Evolutionary conservation across 305 asterid genomes (phyloP).

Genomic region (Plantago coronopus): DNA sequence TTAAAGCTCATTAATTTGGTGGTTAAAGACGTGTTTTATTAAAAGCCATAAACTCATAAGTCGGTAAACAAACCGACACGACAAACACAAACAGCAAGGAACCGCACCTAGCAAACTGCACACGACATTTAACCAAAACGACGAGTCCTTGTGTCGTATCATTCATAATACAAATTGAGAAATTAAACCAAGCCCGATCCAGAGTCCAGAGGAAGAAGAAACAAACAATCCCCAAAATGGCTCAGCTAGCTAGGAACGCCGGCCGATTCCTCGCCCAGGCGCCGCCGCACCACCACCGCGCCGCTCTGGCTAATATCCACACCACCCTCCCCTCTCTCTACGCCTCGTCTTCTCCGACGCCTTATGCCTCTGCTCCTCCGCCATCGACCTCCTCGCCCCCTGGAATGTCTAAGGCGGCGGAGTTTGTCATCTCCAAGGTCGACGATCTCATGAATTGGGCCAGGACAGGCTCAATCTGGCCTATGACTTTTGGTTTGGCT

Average conservation of each 20-base stretch:
- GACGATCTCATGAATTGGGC: slow-evolving; percentile 97
- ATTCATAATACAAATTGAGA: too few relatives aligned
- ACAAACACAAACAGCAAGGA: too few relatives aligned
- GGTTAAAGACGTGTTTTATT: too few relatives aligned
- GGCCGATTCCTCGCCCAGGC: slow-evolving; percentile 41
- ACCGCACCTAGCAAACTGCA: too few relatives aligned
- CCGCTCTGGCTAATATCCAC: slow-evolving; percentile 66
- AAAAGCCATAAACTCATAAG: too few relatives aligned
- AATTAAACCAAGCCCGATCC: too few relatives aligned
- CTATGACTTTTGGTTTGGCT: slow-evolving; percentile 92
- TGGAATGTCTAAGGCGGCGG: slow-evolving; percentile 76
- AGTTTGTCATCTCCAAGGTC: slow-evolving; percentile 83
- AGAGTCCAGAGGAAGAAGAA: too few relatives aligned
- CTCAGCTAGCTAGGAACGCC: slow-evolving; percentile 69
- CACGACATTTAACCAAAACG: too few relatives aligned
- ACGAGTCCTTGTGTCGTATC: too few relatives aligned
- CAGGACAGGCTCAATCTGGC: slow-evolving; percentile 91
- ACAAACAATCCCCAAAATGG: slow-evolving; percentile 35
- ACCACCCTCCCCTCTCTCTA: slow-evolving; percentile 60
- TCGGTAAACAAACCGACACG: too few relatives aligned
- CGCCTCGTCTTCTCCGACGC: slow-evolving; percentile 56
- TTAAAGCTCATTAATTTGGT: too few relatives aligned
- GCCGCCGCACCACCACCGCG: slow-evolving; percentile 49
- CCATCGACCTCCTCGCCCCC: slow-evolving; percentile 66
- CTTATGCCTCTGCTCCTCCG: slow-evolving; percentile 50